Evolutionary conservation across 164 flowering plant species (phyloP), one percentile per base, ranked within the genome.

Genomic region (Malania oleifera): DNA sequence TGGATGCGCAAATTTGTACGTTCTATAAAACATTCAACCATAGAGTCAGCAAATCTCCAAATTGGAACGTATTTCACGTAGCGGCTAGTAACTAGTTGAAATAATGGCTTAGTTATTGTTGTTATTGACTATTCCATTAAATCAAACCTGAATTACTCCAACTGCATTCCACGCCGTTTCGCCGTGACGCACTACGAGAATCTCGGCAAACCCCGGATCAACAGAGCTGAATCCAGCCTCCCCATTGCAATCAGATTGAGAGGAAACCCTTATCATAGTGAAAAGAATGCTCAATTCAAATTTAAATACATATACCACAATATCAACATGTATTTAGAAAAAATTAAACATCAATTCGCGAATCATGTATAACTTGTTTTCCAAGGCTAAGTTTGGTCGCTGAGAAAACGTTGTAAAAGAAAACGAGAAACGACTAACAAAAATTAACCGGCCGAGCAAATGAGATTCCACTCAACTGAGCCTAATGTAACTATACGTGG

Each of bases 81-180:
- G n/a, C n/a, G n/a, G n/a, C n/a, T n/a, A n/a, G n/a, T n/a, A n/a
- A n/a, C n/a, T n/a, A n/a, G n/a, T n/a, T n/a, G n/a, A n/a, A n/a
- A n/a, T n/a, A n/a, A n/a, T n/a, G n/a, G n/a, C n/a, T n/a, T n/a
- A n/a, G n/a, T n/a, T n/a, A n/a, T n/a, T n/a, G n/a, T n/a, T n/a
- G n/a, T n/a, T n/a, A n/a, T n/a, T n/a, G n/a, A n/a, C n/a, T n/a
- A n/a, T n/a, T n/a, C n/a, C n/a, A n/a, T n/a, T n/a, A 69, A 62
- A 7, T 11, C 10, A 59, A n/a, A 86, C 89, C 89, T 86, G 93
- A 58, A 93, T 77, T 74, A 78, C 80, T 45, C 85, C 77, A 67
- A 70, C 73, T 11, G 80, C 76, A 69, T 93, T 93, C 96, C 96
- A 93, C 19, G 60, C 68, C 0, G 98, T 93, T 71, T 93, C 98